Conservation (phyloP, 2,329 filamentous ascomycete species). For the Colletotrichum eleusines region DNA sequence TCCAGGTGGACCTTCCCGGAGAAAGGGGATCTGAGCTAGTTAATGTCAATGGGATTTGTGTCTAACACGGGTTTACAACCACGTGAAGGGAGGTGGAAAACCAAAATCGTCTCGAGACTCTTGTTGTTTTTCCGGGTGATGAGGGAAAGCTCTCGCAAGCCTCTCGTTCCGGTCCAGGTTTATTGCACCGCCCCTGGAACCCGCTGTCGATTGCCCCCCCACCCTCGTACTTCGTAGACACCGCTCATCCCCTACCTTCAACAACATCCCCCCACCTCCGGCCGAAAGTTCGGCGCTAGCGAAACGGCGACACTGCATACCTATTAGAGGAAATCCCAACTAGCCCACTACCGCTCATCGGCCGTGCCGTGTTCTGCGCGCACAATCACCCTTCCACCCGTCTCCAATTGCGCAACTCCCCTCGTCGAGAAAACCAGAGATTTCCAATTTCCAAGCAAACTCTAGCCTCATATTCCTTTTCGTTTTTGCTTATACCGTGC, state of each 20-base stretch:
- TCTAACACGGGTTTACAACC: not conserved
- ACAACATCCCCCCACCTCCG: not conserved
- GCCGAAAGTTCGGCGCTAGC: constrained; percentile 19
- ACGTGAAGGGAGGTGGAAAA: not conserved
- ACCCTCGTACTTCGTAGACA: not conserved
- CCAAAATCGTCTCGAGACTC: constrained; percentile 3
- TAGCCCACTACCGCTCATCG: constrained; percentile 12
- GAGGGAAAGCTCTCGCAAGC: not conserved
- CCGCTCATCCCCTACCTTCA: not conserved
- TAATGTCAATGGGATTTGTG: constrained; percentile 21
- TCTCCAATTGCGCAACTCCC: constrained; percentile 9
- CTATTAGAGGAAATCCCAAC: constrained; percentile 13
- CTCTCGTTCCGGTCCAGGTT: not conserved
- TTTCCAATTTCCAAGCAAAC: constrained; percentile 7
- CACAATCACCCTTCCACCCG: constrained; percentile 5
- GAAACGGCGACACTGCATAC: constrained; percentile 1
- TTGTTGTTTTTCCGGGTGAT: not conserved
- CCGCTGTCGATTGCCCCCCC: not conserved
- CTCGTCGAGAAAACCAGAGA: not conserved
- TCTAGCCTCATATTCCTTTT: not conserved
- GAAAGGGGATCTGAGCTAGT: not conserved
- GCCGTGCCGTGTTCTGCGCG: constrained; percentile 15
- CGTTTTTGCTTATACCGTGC: not conserved
- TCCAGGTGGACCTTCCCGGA: constrained; percentile 8
- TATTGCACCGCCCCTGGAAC: not conserved